Base-by-base conservation (phyloP, 2,329 filamentous ascomycete species). In the Zasmidium cellare region DNA sequence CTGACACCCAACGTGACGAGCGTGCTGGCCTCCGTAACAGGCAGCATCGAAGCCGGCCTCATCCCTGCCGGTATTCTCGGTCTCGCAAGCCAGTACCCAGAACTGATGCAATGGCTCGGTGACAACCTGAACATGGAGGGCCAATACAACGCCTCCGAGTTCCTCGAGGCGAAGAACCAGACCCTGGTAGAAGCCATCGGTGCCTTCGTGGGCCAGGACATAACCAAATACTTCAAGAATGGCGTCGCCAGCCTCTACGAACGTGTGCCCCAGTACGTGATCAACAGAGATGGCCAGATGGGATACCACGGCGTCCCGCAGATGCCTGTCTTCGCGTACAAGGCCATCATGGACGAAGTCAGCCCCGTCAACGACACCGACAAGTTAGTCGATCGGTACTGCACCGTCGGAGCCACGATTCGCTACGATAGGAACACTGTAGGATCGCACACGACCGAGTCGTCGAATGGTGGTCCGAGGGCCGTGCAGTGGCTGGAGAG, bases 281-380 rank as follows among this genome's bases (percentile, higher is more conserved):
- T 74, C 20, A 66, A 72, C 24, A 46, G 67, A 0, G 66, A 71
- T 14, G 71, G 53, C 64, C 72, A 62, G 16, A 72, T 77, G 72
- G 75, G 74, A 14, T 68, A 72, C 20, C 74, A 78, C 51, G 76
- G 77, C 44, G 67, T 74, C 0, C 81, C 80, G 0, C 59, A 70
- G 11, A 79, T 82, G 65, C 81, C 81, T 0, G 53, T 83, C 6
- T 79, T 80, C 58, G 65, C 80, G 2, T 83, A 83, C 67, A 83
- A 83, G 59, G 77, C 80, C 0, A 73, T 78, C 18, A 58, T 65
- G 2, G 81, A 84, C 38, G 75, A 82, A 53, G 69, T 80, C 51
- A 77, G 74, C 7, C 69, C 72, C 2, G 69, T 80, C 2, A 68
- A 62, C 3, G 76, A 78, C 25, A 81, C 77, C 2, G 80, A 83